phyloP scores from a whole-genome alignment of 2,329 filamentous ascomycete species.

The Ambrosiella xylebori region DNA sequence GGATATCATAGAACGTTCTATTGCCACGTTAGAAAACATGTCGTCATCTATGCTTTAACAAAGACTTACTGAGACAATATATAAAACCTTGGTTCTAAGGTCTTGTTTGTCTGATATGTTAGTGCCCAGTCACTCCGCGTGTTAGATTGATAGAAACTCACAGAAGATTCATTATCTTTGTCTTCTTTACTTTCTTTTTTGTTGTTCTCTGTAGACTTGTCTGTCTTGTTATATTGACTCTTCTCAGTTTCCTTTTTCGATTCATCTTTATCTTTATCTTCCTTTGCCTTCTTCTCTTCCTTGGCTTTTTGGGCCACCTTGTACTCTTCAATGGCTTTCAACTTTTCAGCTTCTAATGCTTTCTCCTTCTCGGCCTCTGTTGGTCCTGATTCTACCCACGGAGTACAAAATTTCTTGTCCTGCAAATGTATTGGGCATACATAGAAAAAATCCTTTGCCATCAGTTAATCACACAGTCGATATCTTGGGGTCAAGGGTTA shows the following conservation, averaged over 20 bases:
- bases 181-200: constrained; percentile 15
- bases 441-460: constrained; percentile 65
- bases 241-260: constrained; percentile 24
- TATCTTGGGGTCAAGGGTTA: constrained; percentile 8
- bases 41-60: not conserved
- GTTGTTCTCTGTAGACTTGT: constrained; percentile 16
- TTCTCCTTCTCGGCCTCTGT: constrained; percentile 29
- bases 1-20: constrained; percentile 74
- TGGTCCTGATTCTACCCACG: constrained; percentile 53
- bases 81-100: constrained; percentile 57
- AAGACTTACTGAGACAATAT: constrained; percentile 53
- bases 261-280: constrained; percentile 29
- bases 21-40: not conserved
- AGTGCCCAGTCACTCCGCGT: not conserved
- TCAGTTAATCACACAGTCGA: not conserved
- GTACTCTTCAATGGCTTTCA: constrained; percentile 57
- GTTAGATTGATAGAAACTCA: not conserved
- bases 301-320: constrained; percentile 54
- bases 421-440: constrained; percentile 69
- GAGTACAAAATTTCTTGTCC: constrained; percentile 63
- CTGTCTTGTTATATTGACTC: constrained; percentile 15
- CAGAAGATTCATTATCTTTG: not conserved
- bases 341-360: constrained; percentile 45
- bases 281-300: constrained; percentile 46
- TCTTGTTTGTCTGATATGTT: not conserved